Base-by-base conservation (phyloP, 805 yeast species). In the Hanseniaspora vineae region DNA sequence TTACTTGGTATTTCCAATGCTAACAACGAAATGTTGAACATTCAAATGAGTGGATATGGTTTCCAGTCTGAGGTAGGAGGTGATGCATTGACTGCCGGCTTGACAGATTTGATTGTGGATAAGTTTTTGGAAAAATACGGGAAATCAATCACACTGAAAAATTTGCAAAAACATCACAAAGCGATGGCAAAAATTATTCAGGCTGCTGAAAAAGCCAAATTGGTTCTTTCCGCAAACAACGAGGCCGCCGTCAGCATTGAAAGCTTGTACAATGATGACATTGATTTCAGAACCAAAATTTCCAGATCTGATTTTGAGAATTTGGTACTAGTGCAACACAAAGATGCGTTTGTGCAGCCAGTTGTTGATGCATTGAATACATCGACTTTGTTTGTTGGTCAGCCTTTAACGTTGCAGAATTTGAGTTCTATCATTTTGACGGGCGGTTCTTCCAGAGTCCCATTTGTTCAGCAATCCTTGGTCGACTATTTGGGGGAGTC, bases 361-460 rank as follows among this genome's bases (percentile, higher is more conserved):
- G 55, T 74, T 14, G 57, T 72, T 49, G 66, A 78, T 42, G 67
- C 81, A 17, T 65, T 73, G 1, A 53, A 62, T 13, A 90, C 95
- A 8, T 66, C 69, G 31, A 23, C 29, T 23, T 77, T 84, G 0
- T 61, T 86, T 32, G 54, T 60, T 1, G 6, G 35, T 2, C 42
- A 45, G 14, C 32, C 42, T 14, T 18, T 45, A 5, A 14, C 35
- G 13, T 49, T 70, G 19, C 59, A 61, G 2, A 70, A 77, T 35
- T 50, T 84, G 2, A 64, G 69, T 35, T 81, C 95, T 1, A 78
- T 92, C 2, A 79, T 92, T 48, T 71, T 89, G 48, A 76, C 84
- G 42, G 98, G 98, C 53, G 98, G 98, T 1, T 78, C 95, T 0
- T 78, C 90, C 6, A 78, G 98, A 61, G 84, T 87, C 31, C 98